Percentiles rank a stretch among this genome's conserved stretches.
phyloP scores from a whole-genome alignment of 345 rosid species.

The Anacardium occidentale region DNA sequence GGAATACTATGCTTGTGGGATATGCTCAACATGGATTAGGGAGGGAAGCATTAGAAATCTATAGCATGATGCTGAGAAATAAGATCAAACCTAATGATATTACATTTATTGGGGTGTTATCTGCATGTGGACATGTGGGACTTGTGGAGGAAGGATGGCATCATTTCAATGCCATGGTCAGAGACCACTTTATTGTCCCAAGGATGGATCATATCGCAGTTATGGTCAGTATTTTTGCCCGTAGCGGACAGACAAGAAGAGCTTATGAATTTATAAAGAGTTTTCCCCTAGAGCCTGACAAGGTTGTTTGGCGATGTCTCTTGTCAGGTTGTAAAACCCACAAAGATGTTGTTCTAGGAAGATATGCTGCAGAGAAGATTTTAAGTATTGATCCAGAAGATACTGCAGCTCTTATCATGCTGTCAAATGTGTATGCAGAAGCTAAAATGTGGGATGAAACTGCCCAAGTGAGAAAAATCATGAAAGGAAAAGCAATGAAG shows the following conservation, averaged over 20 bases:
- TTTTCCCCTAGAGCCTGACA: conserved; percentile 23
- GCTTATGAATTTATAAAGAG: conserved; percentile 34
- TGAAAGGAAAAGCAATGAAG: conserved; percentile 31
- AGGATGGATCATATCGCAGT: conserved; percentile 34
- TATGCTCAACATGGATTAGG: conserved; percentile 37
- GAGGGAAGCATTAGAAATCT: conserved; percentile 30
- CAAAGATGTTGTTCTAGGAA: conserved; percentile 35
- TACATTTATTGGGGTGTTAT: conserved; percentile 34
- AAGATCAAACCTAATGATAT: conserved; percentile 30
- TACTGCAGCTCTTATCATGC: conserved; percentile 32
- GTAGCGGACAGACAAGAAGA: conserved; percentile 31
- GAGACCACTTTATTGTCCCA: conserved; percentile 28
- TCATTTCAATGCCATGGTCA: conserved; percentile 34
- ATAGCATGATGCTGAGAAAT: conserved; percentile 26
- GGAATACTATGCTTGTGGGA: conserved; percentile 38
- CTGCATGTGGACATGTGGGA: conserved; percentile 36
- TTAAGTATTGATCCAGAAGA: conserved; percentile 33
- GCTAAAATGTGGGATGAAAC: conserved; percentile 37
- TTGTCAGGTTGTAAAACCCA: conserved; percentile 34
- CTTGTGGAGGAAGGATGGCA: conserved; percentile 32
- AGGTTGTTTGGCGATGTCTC: conserved; percentile 42
- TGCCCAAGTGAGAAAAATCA: conserved; percentile 29
- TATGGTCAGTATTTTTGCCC: conserved; percentile 34
- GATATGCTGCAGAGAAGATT: conserved; percentile 33
- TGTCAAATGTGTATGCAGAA: conserved; percentile 35